These are phyloP conservation scores for Coniella lustricola DNA, from an alignment of 2,329 filamentous ascomycete species.

Conservation along the genomic window DNA sequence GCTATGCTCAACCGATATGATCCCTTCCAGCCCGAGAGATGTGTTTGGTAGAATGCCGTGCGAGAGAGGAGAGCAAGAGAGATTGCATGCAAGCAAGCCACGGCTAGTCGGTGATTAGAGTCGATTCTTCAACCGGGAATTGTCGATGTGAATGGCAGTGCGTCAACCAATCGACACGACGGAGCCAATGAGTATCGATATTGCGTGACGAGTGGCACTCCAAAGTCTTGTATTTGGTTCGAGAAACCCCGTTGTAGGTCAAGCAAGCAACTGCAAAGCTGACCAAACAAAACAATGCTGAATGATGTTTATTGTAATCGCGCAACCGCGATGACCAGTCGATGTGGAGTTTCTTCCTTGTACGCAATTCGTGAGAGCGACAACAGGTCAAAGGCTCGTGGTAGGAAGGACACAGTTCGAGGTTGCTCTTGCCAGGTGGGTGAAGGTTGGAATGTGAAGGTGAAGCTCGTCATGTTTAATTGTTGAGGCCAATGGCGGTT, in stretches of 20 bases:
- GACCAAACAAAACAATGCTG: neutral
- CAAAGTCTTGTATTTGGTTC: neutral
- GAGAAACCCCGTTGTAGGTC: neutral
- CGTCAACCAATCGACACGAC: neutral
- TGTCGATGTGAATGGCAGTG: neutral
- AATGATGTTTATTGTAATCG: neutral
- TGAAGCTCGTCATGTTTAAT: too few species aligned
- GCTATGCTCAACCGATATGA: neutral
- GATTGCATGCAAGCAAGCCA: neutral
- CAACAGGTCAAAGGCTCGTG: too few species aligned
- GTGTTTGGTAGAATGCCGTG: neutral
- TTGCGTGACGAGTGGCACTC: slow-evolving; percentile 9
- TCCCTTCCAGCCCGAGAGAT: neutral
- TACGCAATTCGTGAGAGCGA: too few species aligned
- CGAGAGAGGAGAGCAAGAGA: neutral
- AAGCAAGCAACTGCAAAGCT: neutral
- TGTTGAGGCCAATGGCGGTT: neutral
- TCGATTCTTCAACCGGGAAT: slow-evolving; percentile 7
- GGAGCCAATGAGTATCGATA: slow-evolving; percentile 9
- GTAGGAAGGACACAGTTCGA: too few species aligned
- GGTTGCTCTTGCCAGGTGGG: neutral
- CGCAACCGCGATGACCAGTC: neutral
- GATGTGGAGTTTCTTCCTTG: too few species aligned
- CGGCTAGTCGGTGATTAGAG: slow-evolving; percentile 8
- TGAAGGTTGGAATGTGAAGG: too few species aligned